A percentile compares a stretch with the other conserved stretches of the same genome.
phyloP scores from a whole-genome alignment of 2,329 filamentous ascomycete species.

The Trichoderma koningii region DNA sequence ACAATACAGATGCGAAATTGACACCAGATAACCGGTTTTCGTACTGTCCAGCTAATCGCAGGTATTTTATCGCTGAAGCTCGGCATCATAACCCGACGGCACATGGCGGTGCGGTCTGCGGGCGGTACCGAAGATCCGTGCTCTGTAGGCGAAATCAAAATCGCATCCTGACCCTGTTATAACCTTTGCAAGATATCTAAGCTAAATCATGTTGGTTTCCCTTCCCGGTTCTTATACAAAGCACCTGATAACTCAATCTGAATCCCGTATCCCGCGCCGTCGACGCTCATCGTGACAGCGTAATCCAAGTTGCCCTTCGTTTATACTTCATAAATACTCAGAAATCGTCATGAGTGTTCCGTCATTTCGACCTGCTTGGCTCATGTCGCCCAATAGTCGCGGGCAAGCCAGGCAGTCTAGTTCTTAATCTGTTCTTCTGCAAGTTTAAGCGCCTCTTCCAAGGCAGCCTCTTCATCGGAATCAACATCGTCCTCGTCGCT shows the following conservation, averaged over 20 bases:
- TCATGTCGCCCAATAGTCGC: neutral
- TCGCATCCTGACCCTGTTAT: neutral
- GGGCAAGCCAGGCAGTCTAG: neutral
- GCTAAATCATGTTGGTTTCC: neutral
- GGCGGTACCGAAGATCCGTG: neutral
- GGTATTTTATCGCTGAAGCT: neutral
- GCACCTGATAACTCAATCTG: slow-evolving; percentile 12
- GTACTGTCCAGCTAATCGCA: neutral
- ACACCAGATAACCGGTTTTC: neutral
- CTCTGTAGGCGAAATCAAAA: neutral
- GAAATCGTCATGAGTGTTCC: slow-evolving; percentile 1
- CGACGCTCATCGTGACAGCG: neutral
- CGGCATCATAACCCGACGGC: neutral
- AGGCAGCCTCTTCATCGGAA: slow-evolving; percentile 43
- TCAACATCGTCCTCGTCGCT: slow-evolving; percentile 38
- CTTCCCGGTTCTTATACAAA: slow-evolving; percentile 1
- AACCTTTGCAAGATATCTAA: neutral
- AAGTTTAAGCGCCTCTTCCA: slow-evolving; percentile 41
- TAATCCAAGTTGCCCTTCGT: slow-evolving; percentile 4
- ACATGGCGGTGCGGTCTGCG: neutral
- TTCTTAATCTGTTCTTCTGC: slow-evolving; percentile 34
- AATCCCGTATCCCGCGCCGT: slow-evolving; percentile 4
- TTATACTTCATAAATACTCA: slow-evolving; percentile 8
- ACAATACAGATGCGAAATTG: slow-evolving; percentile 10
- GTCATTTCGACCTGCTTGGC: neutral